Base-by-base conservation (phyloP, 2,329 filamentous ascomycete genomes). In the Sordariomycetes sp. region DNA sequence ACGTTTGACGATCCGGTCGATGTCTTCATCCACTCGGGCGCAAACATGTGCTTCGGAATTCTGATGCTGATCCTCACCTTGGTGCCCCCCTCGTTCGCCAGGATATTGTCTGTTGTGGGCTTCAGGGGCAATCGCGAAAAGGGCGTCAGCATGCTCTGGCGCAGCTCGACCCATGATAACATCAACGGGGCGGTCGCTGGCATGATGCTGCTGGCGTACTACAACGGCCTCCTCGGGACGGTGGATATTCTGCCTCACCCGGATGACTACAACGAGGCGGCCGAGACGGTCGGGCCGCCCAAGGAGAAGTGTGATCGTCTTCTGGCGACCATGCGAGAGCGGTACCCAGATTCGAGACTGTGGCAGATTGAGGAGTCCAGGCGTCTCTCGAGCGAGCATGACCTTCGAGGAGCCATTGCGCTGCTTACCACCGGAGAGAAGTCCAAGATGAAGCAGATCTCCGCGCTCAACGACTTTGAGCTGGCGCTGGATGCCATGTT, bases 151-250 rank as follows among this genome's bases (percentile, higher is more conserved):
- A 82, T 95, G 75, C 75, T 98, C 5, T 98, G 92, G 92, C 79
- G 85, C 52, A 85, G 86, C 10, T 87, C 86, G 16, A 78, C 79
- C 32, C 92, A 88, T 53, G 63, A 79, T 41, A 94, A 94, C 54
- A 74, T 96, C 48, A 93, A 95, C 50, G 90, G 88, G n/a, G 90
- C 85, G 6, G 81, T 96, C 51, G 80, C 88, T 0, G 86, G 82
- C 0, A 68, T 96, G 26, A 73, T 86, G 18, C 64, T 95, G 0
- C 68, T 96, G 12, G 79, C 76, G 1, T 96, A 87, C 57, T 94
- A 95, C 59, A 94, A 94, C 51, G 83, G 82, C 6, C 72, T 94
- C 21, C 70, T 93, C 12, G 85, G 84, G 2, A 82, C 86, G 44
- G 86, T 86, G 41, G 92, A 98, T 51, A 95, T 98, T 36, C 66